Evolutionary conservation across 306 rosid species (phyloP), one percentile per base, ranked within the genome.

Genomic region (Arachis stenosperma): DNA sequence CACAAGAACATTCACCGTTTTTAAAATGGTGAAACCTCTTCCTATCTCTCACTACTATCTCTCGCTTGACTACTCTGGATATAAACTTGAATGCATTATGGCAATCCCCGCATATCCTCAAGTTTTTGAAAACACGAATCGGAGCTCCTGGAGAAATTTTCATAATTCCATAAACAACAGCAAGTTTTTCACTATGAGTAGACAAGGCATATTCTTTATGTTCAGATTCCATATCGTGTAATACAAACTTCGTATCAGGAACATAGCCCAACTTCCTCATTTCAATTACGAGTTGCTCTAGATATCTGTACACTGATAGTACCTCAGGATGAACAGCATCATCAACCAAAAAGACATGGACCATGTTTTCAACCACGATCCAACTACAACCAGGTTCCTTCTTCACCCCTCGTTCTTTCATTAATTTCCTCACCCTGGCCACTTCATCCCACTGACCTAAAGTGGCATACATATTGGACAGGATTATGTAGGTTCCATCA

Each of bases 331-430:
- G 89, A 30, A 64, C 61, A 42, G 84, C 61, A 65, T 85, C 89
- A 85, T 79, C 89, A 73, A 76, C 84, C 74, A 79, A 77, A 78
- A 82, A 85, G 42, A 85, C 89, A 66, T 85, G 86, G 58, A 79
- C 79, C 75, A 73, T 82, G 69, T 76, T 85, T 67, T 81, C 88
- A 22, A 85, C 82, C 82, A 81, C 86, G 63, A 85, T 68, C 88
- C 88, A 85, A 85, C 88, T 85, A 72, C 88, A 85, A 10, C 78
- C 88, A 72, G 88, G 88, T 74, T 85, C 86, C 67, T 85, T 85
- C 75, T 85, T 85, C 17, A 85, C 77, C 57, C 88, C 86, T 9
- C 80, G 69, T 46, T 81, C 84, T 73, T 84, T 81, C 88, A 85
- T 85, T 70, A 81, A 56, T 70, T 40, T 50, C 66, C 88, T 76